Conservation (phyloP, 345 rosid genomes). For the Euphorbia pulcherrima region DNA sequence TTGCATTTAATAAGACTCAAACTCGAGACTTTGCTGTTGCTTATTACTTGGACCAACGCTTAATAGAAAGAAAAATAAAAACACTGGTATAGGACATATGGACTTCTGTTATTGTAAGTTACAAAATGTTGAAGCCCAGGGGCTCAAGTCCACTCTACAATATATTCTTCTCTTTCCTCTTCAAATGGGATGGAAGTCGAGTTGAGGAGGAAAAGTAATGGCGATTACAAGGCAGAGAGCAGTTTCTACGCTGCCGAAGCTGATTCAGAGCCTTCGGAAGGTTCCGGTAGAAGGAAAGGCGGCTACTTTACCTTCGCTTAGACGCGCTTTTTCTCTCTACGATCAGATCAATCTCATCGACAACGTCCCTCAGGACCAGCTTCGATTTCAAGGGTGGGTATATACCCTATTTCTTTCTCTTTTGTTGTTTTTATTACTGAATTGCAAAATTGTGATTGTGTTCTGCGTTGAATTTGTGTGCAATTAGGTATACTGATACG, state of each 20-base stretch:
- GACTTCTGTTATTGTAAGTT: too few relatives aligned
- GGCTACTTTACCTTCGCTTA: constrained; percentile 55
- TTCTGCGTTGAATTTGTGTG: too few relatives aligned
- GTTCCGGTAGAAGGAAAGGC: constrained; percentile 21
- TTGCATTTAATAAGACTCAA: too few relatives aligned
- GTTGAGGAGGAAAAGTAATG: constrained; percentile 25
- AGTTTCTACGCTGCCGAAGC: constrained; percentile 46
- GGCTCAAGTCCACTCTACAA: too few relatives aligned
- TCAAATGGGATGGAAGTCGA: too few relatives aligned
- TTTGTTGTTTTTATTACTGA: neutral
- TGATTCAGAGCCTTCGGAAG: constrained; percentile 43
- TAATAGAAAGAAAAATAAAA: too few relatives aligned
- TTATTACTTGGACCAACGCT: too few relatives aligned
- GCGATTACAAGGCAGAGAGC: constrained; percentile 50
- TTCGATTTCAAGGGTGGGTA: constrained; percentile 87
- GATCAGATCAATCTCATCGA: constrained; percentile 94
- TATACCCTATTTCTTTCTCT: neutral
- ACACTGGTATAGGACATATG: too few relatives aligned
- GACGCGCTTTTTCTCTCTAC: constrained; percentile 87
- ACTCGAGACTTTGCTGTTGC: too few relatives aligned
- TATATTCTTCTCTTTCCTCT: too few relatives aligned
- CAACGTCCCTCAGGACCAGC: constrained; percentile 84
- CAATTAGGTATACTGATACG: constrained; percentile 58
- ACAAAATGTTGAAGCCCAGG: too few relatives aligned
- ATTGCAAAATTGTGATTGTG: neutral